These are phyloP conservation scores for Staphylotrichum longicolle DNA, from an alignment of 495 filamentous ascomycete genomes.

Conservation along the genomic window DNA sequence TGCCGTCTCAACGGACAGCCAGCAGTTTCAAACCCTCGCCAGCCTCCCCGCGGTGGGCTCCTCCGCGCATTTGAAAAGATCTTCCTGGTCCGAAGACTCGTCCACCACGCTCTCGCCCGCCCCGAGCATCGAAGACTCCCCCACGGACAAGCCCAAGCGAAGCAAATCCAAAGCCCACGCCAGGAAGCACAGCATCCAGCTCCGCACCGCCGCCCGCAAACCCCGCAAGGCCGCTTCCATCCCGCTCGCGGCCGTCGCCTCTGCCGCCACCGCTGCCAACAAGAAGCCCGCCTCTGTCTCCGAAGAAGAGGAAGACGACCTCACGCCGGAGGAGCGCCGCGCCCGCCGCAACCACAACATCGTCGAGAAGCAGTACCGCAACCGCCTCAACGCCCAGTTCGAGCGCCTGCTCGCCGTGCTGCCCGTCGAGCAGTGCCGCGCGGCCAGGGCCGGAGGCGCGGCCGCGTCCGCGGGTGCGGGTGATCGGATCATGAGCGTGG, in stretches of 20 bases:
- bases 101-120: not conserved
- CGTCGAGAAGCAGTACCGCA: slow-evolving; percentile 36
- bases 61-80: not conserved
- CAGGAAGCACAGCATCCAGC: slow-evolving; percentile 20
- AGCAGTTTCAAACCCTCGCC: not conserved
- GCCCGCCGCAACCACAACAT: slow-evolving; percentile 33
- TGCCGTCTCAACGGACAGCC: not conserved
- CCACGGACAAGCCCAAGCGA: not conserved
- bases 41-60: not conserved
- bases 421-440: slow-evolving; percentile 18
- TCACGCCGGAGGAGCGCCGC: slow-evolving; percentile 28
- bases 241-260: not conserved
- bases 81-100: slow-evolving; percentile 10
- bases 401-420: slow-evolving; percentile 30
- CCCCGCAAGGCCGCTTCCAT: slow-evolving; percentile 10
- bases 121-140: too few relatives aligned
- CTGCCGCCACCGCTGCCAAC: slow-evolving; percentile 2
- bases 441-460: not conserved
- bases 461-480: not conserved
- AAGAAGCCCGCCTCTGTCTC: not conserved
- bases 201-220: slow-evolving; percentile 30
- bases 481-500: not conserved
- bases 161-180: not conserved
- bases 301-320: slow-evolving; percentile 8
- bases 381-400: slow-evolving; percentile 33